phyloP scores from a whole-genome alignment of 2,329 filamentous ascomycete species.

The Fusarium sp. region DNA sequence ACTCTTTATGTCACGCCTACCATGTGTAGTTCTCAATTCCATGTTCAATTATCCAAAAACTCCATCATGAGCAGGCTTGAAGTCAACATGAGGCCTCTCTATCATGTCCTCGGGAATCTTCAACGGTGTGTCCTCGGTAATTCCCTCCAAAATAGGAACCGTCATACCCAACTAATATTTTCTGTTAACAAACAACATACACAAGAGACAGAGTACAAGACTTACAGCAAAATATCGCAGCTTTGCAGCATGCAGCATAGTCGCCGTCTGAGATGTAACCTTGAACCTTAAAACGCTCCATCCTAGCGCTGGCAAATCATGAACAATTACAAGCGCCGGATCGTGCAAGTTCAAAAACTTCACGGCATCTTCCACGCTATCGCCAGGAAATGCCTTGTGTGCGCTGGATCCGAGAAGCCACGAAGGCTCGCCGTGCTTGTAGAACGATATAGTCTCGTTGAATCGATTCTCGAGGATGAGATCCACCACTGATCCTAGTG shows the following conservation, averaged over 20 bases:
- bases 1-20: no score
- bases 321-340: background rate
- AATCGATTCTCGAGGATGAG: constrained; percentile 4
- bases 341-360: background rate
- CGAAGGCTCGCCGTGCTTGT: background rate
- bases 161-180: background rate
- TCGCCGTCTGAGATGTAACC: background rate
- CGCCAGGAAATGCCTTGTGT: background rate
- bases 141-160: background rate
- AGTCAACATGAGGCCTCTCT: background rate
- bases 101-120: background rate
- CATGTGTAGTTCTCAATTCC: no score
- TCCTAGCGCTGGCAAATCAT: background rate
- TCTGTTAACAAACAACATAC: background rate
- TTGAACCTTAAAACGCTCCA: constrained; percentile 6
- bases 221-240: background rate
- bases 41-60: background rate
- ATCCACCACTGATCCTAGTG: constrained; percentile 8
- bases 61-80: background rate
- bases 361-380: background rate
- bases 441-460: constrained; percentile 10
- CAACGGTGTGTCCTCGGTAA: background rate
- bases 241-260: background rate
- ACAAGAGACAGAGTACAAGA: background rate
- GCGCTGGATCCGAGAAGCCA: background rate